Evolutionary conservation across 1,284 basidiomycete species (phyloP).

Genomic region (Cutaneotrichosporon sp.): DNA sequence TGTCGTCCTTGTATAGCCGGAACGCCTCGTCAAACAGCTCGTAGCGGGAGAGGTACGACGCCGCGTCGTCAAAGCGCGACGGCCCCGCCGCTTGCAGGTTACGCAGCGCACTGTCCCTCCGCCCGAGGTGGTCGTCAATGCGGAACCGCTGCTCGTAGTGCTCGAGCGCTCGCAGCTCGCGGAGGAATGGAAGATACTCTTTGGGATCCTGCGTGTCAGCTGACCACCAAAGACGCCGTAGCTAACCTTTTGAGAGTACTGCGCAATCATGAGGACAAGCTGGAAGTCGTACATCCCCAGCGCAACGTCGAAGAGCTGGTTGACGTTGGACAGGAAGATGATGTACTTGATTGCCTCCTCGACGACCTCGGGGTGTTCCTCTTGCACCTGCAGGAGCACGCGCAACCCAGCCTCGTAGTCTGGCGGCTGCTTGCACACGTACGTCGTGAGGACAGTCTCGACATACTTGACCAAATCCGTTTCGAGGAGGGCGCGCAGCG

Average conservation of each 20-base stretch:
- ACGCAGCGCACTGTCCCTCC: slow-evolving; percentile 66
- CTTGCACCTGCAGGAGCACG: slow-evolving; percentile 69
- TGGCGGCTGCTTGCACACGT: slow-evolving; percentile 85
- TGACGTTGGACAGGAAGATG: slow-evolving; percentile 93
- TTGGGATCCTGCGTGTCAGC: slow-evolving; percentile 63
- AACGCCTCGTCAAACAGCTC: slow-evolving; percentile 70
- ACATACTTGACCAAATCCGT: slow-evolving; percentile 72
- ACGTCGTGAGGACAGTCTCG: slow-evolving; percentile 84
- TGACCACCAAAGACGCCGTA: too few species aligned
- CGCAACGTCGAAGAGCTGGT: slow-evolving; percentile 86
- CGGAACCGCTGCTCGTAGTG: slow-evolving; percentile 78
- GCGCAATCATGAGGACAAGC: slow-evolving; percentile 90
- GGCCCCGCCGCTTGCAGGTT: slow-evolving; percentile 66
- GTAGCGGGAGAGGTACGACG: slow-evolving; percentile 73
- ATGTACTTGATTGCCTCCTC: slow-evolving; percentile 98
- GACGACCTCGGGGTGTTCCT: slow-evolving; percentile 65
- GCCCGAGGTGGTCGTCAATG: slow-evolving; percentile 88
- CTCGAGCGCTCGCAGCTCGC: slow-evolving; percentile 75
- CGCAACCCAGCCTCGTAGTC: slow-evolving; percentile 82
- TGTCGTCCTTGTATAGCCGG: slow-evolving; percentile 62
- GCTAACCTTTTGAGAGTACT: slow-evolving; percentile 76
- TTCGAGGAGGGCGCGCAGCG: slow-evolving; percentile 68
- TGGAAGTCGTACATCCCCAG: slow-evolving; percentile 99
- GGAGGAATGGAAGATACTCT: slow-evolving; percentile 94
- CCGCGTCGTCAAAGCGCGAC: slow-evolving; percentile 64